Conservation (phyloP, 345 rosid species). For the Salix brachista region DNA sequence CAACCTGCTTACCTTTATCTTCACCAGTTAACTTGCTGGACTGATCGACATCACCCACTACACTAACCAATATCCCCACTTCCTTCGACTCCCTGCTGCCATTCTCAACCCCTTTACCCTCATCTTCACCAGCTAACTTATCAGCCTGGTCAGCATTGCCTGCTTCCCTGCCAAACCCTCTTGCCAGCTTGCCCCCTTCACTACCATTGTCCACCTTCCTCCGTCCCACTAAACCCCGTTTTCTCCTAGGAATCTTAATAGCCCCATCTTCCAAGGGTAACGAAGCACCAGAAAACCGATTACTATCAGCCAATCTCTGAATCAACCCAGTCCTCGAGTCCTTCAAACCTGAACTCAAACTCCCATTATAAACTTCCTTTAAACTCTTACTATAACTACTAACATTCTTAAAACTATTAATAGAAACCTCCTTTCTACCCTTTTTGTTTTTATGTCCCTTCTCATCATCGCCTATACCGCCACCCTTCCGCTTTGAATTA, state of each 20-base stretch:
- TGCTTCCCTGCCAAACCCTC: slow-evolving; percentile 20
- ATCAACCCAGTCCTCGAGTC: slow-evolving; percentile 37
- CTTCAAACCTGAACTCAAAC: slow-evolving; percentile 25
- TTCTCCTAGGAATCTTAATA: slow-evolving; percentile 69
- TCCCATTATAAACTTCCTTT: slow-evolving; percentile 50
- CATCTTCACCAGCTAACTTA: slow-evolving; percentile 36
- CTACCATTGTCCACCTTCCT: slow-evolving; percentile 50
- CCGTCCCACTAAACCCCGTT: slow-evolving; percentile 74
- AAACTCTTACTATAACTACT: slow-evolving; percentile 35
- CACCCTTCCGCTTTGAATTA: slow-evolving; percentile 53
- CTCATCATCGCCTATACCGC: slow-evolving; percentile 33
- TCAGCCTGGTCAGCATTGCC: slow-evolving; percentile 32
- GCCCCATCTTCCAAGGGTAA: slow-evolving; percentile 45
- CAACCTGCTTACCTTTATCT: slow-evolving; percentile 33
- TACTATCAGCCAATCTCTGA: slow-evolving; percentile 34
- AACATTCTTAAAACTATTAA: slow-evolving; percentile 46
- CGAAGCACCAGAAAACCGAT: slow-evolving; percentile 42
- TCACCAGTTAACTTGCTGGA: slow-evolving; percentile 31
- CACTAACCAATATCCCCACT: slow-evolving; percentile 32
- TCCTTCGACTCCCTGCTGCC: slow-evolving; percentile 21
- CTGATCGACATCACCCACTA: slow-evolving; percentile 32
- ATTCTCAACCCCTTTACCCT: slow-evolving; percentile 25
- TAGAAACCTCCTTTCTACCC: slow-evolving; percentile 54
- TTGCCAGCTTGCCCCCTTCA: slow-evolving; percentile 9
- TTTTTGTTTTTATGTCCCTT: slow-evolving; percentile 54